phyloP scores from a whole-genome alignment of 2,329 filamentous ascomycete genomes.

The Alternaria dauci region DNA sequence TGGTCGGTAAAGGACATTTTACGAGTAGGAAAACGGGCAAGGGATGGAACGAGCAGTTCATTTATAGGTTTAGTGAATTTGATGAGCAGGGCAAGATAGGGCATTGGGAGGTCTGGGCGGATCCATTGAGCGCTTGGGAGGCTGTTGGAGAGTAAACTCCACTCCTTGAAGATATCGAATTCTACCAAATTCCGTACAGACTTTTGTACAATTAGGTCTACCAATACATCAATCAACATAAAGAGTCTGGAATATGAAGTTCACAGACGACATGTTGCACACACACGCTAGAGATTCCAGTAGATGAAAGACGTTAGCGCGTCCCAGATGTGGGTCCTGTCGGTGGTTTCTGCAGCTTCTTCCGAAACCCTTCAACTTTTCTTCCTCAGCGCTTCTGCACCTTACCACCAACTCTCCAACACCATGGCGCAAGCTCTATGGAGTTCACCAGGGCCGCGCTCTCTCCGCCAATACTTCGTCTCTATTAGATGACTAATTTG shows the following conservation, averaged over 20 bases:
- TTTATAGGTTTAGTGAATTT: slow-evolving; percentile 53
- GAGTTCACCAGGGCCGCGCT: no score
- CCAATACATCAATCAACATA: neutral
- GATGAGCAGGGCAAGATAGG: slow-evolving; percentile 52
- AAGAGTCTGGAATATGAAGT: neutral
- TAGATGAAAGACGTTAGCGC: slow-evolving; percentile 13
- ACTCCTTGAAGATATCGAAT: neutral
- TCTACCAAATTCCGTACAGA: neutral
- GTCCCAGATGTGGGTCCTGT: slow-evolving; percentile 10
- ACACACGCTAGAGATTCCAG: neutral
- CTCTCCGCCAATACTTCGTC: neutral
- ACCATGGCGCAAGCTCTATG: neutral
- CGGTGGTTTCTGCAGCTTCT: slow-evolving; percentile 8
- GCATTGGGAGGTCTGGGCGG: slow-evolving; percentile 57
- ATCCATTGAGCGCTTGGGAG: slow-evolving; percentile 55
- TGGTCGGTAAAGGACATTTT: slow-evolving; percentile 48
- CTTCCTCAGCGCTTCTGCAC: slow-evolving; percentile 4
- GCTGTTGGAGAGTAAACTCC: slow-evolving; percentile 42
- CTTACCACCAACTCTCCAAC: neutral
- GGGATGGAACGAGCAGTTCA: slow-evolving; percentile 53
- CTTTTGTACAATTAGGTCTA: neutral
- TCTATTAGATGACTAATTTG: neutral
- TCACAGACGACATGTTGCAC: neutral
- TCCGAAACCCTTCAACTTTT: slow-evolving; percentile 17
- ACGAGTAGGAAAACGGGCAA: slow-evolving; percentile 51